Evolutionary conservation across 345 rosid species (phyloP).

Genomic region (Arabis alpina): DNA sequence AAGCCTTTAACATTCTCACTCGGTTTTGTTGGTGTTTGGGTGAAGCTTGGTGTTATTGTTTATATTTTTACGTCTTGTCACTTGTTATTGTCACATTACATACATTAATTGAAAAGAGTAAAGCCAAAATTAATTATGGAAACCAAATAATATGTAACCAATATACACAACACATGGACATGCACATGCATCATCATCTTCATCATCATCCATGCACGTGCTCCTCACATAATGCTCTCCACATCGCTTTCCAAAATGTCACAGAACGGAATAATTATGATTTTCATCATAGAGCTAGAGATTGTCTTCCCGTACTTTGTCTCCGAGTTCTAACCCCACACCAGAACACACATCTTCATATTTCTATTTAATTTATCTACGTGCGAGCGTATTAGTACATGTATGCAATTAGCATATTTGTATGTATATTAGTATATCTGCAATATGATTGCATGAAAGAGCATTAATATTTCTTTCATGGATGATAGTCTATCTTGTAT

Average conservation of each 20-base stretch:
- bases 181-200: constrained; percentile 39
- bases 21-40: background rate
- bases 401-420: background rate
- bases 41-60: constrained; percentile 8
- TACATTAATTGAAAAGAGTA: background rate
- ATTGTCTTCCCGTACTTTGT: constrained; percentile 33
- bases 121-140: constrained; percentile 12
- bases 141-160: background rate
- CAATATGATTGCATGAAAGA: background rate
- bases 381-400: background rate
- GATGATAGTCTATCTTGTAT: too few species aligned
- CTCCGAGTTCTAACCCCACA: constrained; percentile 27
- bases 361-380: background rate
- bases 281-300: constrained; percentile 36
- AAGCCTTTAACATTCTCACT: constrained; percentile 2
- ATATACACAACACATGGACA: constrained; percentile 34
- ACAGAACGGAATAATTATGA: constrained; percentile 39
- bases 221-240: constrained; percentile 36
- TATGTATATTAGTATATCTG: background rate
- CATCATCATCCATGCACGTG: constrained; percentile 42
- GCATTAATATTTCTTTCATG: too few species aligned
- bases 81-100: background rate
- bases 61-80: background rate
- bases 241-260: constrained; percentile 40
- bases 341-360: background rate